phyloP scores from a whole-genome alignment of 176 grass and related monocot species.

The Tillandsia fasciculata region DNA sequence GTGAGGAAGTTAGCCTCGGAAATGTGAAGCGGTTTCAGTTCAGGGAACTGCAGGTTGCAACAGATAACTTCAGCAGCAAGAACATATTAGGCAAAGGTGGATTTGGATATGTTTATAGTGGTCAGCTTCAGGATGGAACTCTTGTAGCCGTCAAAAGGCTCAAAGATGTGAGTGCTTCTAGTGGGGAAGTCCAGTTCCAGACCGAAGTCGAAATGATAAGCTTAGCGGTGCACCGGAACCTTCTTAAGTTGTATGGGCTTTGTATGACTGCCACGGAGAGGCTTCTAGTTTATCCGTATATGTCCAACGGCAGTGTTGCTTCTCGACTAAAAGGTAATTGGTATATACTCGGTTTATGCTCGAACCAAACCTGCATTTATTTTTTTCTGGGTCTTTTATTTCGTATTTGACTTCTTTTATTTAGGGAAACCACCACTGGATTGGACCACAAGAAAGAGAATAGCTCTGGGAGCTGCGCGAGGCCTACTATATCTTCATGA shows the following conservation, averaged over 20 bases:
- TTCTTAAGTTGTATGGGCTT: slow-evolving; percentile 72
- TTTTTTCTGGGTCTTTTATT: slow-evolving; percentile 6
- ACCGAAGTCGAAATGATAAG: slow-evolving; percentile 98
- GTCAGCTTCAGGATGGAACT: slow-evolving; percentile 69
- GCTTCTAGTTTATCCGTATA: slow-evolving; percentile 84
- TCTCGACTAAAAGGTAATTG: slow-evolving; percentile 77
- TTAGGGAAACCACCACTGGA: slow-evolving; percentile 78
- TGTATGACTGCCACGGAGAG: slow-evolving; percentile 95
- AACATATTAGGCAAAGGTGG: slow-evolving; percentile 95
- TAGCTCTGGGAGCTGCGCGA: slow-evolving; percentile 75
- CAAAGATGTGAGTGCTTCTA: slow-evolving; percentile 70
- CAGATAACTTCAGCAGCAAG: slow-evolving; percentile 75
- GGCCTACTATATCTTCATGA: slow-evolving; percentile 92
- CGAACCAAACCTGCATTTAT: not conserved
- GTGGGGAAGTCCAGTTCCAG: slow-evolving; percentile 74
- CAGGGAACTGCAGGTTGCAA: slow-evolving; percentile 64
- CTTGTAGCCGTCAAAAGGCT: slow-evolving; percentile 86
- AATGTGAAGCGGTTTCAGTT: slow-evolving; percentile 79
- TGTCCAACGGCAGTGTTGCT: slow-evolving; percentile 96
- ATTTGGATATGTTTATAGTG: slow-evolving; percentile 83
- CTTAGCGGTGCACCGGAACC: slow-evolving; percentile 80
- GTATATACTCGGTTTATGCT: not conserved
- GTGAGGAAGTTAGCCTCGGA: slow-evolving; percentile 50
- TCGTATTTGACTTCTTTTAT: slow-evolving; percentile 28
- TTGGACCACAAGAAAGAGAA: slow-evolving; percentile 80